Evolutionary conservation across 2,329 filamentous ascomycete genomes (phyloP).

Genomic region (Arthrobotrys pseudoclavata): DNA sequence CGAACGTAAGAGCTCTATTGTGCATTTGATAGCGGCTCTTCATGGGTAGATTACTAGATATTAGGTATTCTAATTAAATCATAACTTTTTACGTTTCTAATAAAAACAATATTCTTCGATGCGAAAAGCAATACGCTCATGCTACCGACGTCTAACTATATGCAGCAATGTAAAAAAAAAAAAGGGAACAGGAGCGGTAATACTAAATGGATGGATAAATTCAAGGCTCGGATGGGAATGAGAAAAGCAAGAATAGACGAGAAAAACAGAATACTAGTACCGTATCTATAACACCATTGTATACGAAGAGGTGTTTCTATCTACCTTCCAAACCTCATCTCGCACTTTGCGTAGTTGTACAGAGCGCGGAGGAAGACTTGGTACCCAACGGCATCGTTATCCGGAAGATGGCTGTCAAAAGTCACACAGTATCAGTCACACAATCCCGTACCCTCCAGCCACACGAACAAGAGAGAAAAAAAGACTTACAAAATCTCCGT

Average conservation of each 20-base stretch:
- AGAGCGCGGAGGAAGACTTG: slow-evolving; percentile 90
- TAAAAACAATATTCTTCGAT: not conserved
- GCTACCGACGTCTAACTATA: slow-evolving; percentile 21
- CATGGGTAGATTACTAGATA: no score
- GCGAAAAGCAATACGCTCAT: slow-evolving; percentile 12
- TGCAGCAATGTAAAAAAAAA: not conserved
- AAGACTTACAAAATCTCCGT: slow-evolving; percentile 82
- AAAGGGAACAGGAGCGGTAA: not conserved
- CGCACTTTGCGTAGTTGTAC: slow-evolving; percentile 85
- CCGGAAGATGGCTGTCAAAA: slow-evolving; percentile 71
- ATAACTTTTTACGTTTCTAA: slow-evolving; percentile 7
- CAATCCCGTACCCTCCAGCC: not conserved
- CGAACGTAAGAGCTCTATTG: not conserved
- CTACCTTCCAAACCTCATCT: slow-evolving; percentile 84
- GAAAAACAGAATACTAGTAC: slow-evolving; percentile 15
- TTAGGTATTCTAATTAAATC: not conserved
- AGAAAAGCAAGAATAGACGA: not conserved
- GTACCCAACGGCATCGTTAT: slow-evolving; percentile 88
- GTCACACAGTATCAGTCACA: slow-evolving; percentile 11
- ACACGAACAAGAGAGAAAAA: not conserved
- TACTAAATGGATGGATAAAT: slow-evolving; percentile 5
- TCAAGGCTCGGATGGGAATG: not conserved
- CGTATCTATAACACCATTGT: not conserved
- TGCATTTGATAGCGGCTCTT: not conserved
- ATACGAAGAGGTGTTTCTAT: not conserved